phyloP scores from a whole-genome alignment of 805 yeast species.

The Sporopachydermia lactativora region DNA sequence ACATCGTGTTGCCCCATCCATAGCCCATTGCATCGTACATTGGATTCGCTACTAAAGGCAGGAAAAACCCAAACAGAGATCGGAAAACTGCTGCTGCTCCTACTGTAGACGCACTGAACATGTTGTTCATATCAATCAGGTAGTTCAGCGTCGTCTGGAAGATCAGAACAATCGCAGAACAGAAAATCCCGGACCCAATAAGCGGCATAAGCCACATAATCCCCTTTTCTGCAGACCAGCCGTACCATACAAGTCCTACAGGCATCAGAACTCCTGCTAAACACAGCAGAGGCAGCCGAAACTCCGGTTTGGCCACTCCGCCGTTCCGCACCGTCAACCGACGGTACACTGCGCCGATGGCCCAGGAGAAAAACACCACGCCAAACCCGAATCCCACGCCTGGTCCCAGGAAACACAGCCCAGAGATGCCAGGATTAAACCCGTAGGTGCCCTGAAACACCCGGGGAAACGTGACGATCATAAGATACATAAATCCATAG shows the following conservation, averaged over 20 bases:
- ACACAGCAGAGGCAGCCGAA: conserved; percentile 37
- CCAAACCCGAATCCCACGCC: conserved; percentile 43
- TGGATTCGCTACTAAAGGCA: conserved; percentile 49
- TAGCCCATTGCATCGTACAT: conserved; percentile 45
- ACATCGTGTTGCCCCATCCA: conserved; percentile 60
- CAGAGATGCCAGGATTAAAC: conserved; percentile 32
- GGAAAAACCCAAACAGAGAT: conserved; percentile 51
- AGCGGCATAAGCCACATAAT: conserved; percentile 50
- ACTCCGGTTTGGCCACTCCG: conserved; percentile 50
- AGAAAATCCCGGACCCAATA: conserved; percentile 46
- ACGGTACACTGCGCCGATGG: conserved; percentile 27
- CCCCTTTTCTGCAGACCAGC: conserved; percentile 50
- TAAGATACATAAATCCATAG: conserved; percentile 52
- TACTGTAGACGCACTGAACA: conserved; percentile 53
- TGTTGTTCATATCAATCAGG: conserved; percentile 56
- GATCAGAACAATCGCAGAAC: conserved; percentile 46
- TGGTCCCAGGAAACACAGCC: conserved; percentile 44
- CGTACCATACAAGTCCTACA: conserved; percentile 52
- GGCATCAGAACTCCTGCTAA: conserved; percentile 39
- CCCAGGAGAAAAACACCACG: conserved; percentile 31
- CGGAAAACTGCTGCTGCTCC: conserved; percentile 59
- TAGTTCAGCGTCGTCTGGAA: conserved; percentile 58
- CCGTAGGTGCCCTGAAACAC: conserved; percentile 35
- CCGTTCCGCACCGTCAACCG: conserved; percentile 26
- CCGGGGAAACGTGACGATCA: conserved; percentile 45